These are phyloP conservation scores for Mycena chlorophos DNA, from an alignment of 768 basidiomycete genomes.

Conservation along the genomic window DNA sequence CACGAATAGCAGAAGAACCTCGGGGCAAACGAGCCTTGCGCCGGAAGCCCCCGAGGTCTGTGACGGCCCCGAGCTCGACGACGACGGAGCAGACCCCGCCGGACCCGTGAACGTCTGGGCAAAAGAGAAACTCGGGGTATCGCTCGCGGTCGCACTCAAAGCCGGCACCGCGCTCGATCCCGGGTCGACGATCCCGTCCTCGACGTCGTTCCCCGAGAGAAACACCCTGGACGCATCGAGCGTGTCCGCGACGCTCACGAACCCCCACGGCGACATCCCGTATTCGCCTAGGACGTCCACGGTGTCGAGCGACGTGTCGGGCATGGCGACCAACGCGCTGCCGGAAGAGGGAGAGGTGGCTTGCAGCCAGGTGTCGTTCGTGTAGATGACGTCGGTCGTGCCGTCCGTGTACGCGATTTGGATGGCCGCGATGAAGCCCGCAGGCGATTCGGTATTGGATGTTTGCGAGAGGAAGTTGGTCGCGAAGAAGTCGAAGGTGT, in stretches of 20 bases:
- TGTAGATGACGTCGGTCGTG: neutral
- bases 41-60: too few species aligned
- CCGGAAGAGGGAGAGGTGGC: neutral
- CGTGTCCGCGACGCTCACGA: neutral
- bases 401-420: neutral
- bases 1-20: too few species aligned
- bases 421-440: neutral
- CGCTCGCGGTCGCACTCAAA: too few species aligned
- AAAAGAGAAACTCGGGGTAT: too few species aligned
- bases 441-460: neutral
- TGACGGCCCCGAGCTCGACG: too few species aligned
- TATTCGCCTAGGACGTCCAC: neutral
- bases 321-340: neutral
- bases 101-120: too few species aligned
- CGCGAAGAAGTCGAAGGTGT: neutral
- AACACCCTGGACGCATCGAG: neutral
- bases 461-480: neutral
- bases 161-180: too few species aligned
- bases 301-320: neutral
- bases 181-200: too few species aligned
- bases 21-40: too few species aligned
- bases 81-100: too few species aligned
- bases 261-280: neutral
- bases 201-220: neutral
- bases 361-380: neutral